Percentiles rank a stretch among this genome's conserved stretches.
Conservation (phyloP, 1,284 basidiomycete species). For the Tylopilus sp. region DNA sequence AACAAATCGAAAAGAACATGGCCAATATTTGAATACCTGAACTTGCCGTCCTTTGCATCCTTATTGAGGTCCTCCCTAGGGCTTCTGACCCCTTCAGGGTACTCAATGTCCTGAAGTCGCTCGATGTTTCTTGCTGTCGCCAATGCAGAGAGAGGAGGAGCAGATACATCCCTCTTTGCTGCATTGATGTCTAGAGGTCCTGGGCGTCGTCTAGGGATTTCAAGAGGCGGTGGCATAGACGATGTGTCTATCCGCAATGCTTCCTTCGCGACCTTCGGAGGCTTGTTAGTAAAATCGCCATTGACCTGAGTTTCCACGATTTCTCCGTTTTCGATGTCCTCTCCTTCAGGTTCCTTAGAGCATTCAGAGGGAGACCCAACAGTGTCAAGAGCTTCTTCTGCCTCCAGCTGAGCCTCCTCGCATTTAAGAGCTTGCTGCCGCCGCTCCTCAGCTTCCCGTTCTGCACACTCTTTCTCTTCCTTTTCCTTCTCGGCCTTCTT, state of each 20-base stretch:
- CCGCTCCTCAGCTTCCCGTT: slow-evolving; percentile 34
- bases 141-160: slow-evolving; percentile 52
- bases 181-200: slow-evolving; percentile 64
- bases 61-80: slow-evolving; percentile 84
- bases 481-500: slow-evolving; percentile 28
- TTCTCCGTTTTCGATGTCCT: slow-evolving; percentile 35
- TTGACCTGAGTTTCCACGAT: slow-evolving; percentile 23
- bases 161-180: slow-evolving; percentile 38
- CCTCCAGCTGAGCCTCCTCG: slow-evolving; percentile 26
- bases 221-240: slow-evolving; percentile 35
- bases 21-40: slow-evolving; percentile 50
- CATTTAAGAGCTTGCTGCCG: slow-evolving; percentile 28
- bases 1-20: slow-evolving; percentile 1
- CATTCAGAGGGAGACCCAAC: slow-evolving; percentile 21
- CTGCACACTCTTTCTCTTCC: slow-evolving; percentile 31
- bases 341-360: slow-evolving; percentile 34
- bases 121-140: slow-evolving; percentile 70
- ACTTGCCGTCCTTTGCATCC: slow-evolving; percentile 83
- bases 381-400: slow-evolving; percentile 25
- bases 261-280: slow-evolving; percentile 44
- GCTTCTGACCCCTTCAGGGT: slow-evolving; percentile 81
- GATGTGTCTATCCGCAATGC: slow-evolving; percentile 59
- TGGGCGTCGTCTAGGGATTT: slow-evolving; percentile 50
- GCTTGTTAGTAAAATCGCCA: slow-evolving; percentile 35
- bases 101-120: slow-evolving; percentile 73